Evolutionary conservation across 371 early-diverging fungal genomes (phyloP).

Genomic region (Actinomortierella wolfii): DNA sequence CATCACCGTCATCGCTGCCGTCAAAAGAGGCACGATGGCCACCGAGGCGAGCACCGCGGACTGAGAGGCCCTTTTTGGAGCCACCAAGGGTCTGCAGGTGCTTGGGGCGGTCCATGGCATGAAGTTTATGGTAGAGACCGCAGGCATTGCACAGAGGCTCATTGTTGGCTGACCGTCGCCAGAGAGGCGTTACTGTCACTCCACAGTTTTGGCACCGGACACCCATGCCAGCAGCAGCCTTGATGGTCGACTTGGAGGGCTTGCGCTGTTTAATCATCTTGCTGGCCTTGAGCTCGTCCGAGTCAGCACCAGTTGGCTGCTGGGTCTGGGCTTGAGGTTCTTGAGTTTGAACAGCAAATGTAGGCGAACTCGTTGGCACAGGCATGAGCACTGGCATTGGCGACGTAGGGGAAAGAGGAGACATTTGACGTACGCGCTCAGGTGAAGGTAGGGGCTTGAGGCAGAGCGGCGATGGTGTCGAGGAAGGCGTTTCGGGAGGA

Average conservation of each 20-base stretch:
- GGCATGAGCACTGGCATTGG: slow-evolving; percentile 13
- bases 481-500: slow-evolving; percentile 39
- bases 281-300: slow-evolving; percentile 8
- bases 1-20: too few species aligned
- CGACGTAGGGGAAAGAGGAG: slow-evolving; percentile 26
- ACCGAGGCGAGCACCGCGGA: too few species aligned
- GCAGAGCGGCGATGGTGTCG: slow-evolving; percentile 26
- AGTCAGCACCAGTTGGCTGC: not conserved
- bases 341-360: slow-evolving; percentile 1
- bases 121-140: slow-evolving; percentile 91
- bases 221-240: slow-evolving; percentile 42
- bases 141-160: slow-evolving; percentile 95
- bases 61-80: not conserved
- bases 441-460: slow-evolving; percentile 11
- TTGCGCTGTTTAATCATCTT: slow-evolving; percentile 27
- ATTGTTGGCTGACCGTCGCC: slow-evolving; percentile 89
- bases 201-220: slow-evolving; percentile 84
- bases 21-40: too few species aligned
- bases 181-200: slow-evolving; percentile 90
- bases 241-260: slow-evolving; percentile 31
- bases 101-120: slow-evolving; percentile 70
- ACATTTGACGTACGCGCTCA: slow-evolving; percentile 24
- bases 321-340: not conserved
- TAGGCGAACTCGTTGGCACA: not conserved
- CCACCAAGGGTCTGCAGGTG: slow-evolving; percentile 25